Conservation (phyloP, 2,329 filamentous ascomycete genomes). For the Neofusicoccum laricinum region DNA sequence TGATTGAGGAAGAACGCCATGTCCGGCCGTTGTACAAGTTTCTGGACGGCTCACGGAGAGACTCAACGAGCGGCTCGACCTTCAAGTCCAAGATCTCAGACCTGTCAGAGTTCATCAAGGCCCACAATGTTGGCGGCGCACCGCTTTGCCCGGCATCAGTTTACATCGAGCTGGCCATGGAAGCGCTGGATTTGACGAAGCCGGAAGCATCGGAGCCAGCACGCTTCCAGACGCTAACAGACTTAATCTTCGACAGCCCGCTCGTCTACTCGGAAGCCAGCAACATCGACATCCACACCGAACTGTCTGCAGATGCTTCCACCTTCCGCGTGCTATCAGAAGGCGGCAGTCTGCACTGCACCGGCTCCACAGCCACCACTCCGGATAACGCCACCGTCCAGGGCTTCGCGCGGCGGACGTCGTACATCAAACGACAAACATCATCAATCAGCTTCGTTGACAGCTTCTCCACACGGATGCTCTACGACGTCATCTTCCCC, state of each 20-base stretch:
- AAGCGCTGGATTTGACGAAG: neutral
- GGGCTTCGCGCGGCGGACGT: neutral
- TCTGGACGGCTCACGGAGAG: too few relatives aligned
- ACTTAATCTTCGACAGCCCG: slow-evolving; percentile 11
- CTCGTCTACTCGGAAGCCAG: slow-evolving; percentile 1
- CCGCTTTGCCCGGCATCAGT: slow-evolving; percentile 15
- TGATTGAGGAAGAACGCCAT: too few relatives aligned
- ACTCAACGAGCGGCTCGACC: too few relatives aligned
- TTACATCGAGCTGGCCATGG: slow-evolving; percentile 9
- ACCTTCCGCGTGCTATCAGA: slow-evolving; percentile 6
- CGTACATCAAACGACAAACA: slow-evolving; percentile 14
- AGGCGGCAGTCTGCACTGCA: neutral
- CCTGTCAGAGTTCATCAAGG: slow-evolving; percentile 12
- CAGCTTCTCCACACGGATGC: slow-evolving; percentile 24
- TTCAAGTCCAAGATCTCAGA: neutral
- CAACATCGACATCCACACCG: neutral
- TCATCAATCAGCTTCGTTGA: slow-evolving; percentile 20
- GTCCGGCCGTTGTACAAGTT: neutral
- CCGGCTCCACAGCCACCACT: neutral
- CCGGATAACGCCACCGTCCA: neutral
- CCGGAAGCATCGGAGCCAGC: neutral
- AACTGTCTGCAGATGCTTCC: neutral
- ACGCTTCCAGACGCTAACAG: neutral
- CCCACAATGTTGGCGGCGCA: slow-evolving; percentile 11
- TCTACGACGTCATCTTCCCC: slow-evolving; percentile 32